Evolutionary conservation across 805 yeast genomes (phyloP).

Genomic region (Clavispora vitiphila): DNA sequence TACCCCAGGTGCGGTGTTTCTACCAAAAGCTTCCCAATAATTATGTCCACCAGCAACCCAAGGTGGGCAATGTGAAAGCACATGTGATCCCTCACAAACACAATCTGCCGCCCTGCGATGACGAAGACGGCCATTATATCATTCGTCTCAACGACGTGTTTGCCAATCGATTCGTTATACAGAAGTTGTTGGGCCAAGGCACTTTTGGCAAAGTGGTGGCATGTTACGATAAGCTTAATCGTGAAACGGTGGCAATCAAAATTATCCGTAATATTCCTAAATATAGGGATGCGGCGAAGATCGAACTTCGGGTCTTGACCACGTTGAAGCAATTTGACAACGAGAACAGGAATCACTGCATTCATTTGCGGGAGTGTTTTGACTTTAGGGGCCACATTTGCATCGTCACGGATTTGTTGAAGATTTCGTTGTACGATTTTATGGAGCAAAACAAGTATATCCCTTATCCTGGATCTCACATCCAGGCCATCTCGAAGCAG

Average conservation of each 20-base stretch:
- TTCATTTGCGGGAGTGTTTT: slow-evolving; percentile 82
- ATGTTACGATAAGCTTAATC: slow-evolving; percentile 63
- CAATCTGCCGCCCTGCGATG: slow-evolving; percentile 45
- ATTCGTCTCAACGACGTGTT: slow-evolving; percentile 54
- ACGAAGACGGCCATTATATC: slow-evolving; percentile 71
- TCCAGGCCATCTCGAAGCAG: slow-evolving; percentile 85
- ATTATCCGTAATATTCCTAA: slow-evolving; percentile 89
- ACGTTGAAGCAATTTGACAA: slow-evolving; percentile 72
- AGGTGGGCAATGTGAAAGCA: slow-evolving; percentile 37
- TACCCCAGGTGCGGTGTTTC: slow-evolving; percentile 40
- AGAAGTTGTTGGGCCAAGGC: slow-evolving; percentile 78
- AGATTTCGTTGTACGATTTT: slow-evolving; percentile 84
- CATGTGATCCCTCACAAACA: slow-evolving; percentile 34
- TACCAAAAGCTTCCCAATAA: slow-evolving; percentile 35
- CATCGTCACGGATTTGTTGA: slow-evolving; percentile 82
- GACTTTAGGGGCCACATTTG: slow-evolving; percentile 93
- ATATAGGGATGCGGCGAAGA: slow-evolving; percentile 92
- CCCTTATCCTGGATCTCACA: slow-evolving; percentile 93
- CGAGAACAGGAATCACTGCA: slow-evolving; percentile 64
- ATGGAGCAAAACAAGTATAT: slow-evolving; percentile 75
- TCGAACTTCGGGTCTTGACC: slow-evolving; percentile 78
- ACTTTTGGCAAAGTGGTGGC: slow-evolving; percentile 88
- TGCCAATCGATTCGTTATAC: slow-evolving; percentile 71
- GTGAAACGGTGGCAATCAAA: slow-evolving; percentile 77
- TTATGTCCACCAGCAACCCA: slow-evolving; percentile 32